A percentile compares a stretch with the other conserved stretches of the same genome.
Conservation (phyloP, 805 yeast genomes). For the Pichia thaimueangensis region DNA sequence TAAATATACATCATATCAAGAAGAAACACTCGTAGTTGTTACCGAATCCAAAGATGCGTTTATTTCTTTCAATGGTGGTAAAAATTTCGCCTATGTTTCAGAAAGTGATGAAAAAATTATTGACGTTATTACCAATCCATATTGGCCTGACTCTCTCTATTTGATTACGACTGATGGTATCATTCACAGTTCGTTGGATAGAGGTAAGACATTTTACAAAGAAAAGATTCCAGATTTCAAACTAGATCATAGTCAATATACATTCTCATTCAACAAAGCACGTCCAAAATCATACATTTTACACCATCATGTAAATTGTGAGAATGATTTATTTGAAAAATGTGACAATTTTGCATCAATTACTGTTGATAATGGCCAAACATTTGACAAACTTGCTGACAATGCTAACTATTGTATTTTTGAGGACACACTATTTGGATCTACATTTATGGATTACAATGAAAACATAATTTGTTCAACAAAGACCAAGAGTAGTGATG, state of each 20-base stretch:
- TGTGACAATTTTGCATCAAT: conserved; percentile 57
- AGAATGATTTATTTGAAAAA: conserved; percentile 24
- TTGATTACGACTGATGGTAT: conserved; percentile 42
- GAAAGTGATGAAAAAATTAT: conserved; percentile 36
- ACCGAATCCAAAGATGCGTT: conserved; percentile 47
- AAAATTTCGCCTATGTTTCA: conserved; percentile 24
- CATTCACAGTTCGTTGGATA: conserved; percentile 57
- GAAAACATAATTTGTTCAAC: not conserved
- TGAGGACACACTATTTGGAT: too few relatives aligned
- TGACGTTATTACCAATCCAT: conserved; percentile 50
- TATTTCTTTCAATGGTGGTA: conserved; percentile 70
- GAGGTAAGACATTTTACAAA: conserved; percentile 52
- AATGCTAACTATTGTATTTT: conserved; percentile 60
- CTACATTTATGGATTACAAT: too few relatives aligned
- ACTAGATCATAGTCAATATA: conserved; percentile 31
- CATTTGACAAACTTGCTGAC: conserved; percentile 49
- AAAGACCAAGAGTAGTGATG: too few relatives aligned
- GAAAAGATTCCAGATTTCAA: conserved; percentile 40
- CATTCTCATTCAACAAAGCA: conserved; percentile 57
- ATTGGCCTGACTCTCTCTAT: conserved; percentile 49
- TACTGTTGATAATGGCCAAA: conserved; percentile 61
- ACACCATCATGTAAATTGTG: conserved; percentile 59
- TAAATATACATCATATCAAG: conserved; percentile 32
- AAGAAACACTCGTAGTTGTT: conserved; percentile 59
- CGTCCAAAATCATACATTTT: conserved; percentile 57